Percentiles rank a stretch among this genome's conserved stretches.
These are phyloP conservation scores for Blastocladiella emersonii DNA, from an alignment of 371 early-diverging fungal genomes.

Conservation along the genomic window DNA sequence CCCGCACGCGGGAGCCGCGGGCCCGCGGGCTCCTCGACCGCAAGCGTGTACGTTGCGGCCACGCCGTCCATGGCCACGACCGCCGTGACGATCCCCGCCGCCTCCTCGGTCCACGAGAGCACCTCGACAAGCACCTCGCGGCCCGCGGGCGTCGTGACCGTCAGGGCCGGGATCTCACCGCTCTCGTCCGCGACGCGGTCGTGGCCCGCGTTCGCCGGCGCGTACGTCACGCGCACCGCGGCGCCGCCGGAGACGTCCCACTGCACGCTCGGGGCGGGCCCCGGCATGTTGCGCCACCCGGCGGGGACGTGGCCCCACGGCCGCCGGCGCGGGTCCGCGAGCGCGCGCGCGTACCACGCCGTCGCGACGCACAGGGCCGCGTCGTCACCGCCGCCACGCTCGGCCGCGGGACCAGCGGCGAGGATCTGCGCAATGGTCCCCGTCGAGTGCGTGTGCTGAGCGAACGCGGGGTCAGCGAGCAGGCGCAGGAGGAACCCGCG, in stretches of 20 bases:
- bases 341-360: neutral
- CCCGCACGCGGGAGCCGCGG: neutral
- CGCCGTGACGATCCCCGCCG: no score
- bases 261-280: no score
- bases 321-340: neutral
- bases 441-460: slow-evolving; percentile 41
- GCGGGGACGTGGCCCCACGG: neutral
- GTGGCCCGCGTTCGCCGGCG: no score
- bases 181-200: no score
- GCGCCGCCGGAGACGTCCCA: no score
- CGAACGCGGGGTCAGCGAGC: slow-evolving; percentile 39
- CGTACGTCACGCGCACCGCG: no score
- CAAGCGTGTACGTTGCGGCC: neutral
- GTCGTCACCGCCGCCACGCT: neutral
- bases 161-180: no score
- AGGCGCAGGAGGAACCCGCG: slow-evolving; percentile 43
- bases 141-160: no score
- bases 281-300: no score
- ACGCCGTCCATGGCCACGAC: neutral
- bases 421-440: slow-evolving; percentile 35
- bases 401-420: neutral
- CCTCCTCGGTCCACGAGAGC: no score
- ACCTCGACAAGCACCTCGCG: no score
- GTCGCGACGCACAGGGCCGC: no score
- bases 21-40: neutral